A percentile compares a stretch with the other conserved stretches of the same genome.
These are phyloP conservation scores for Russula foetens DNA, from an alignment of 768 basidiomycete species.

Conservation along the genomic window DNA sequence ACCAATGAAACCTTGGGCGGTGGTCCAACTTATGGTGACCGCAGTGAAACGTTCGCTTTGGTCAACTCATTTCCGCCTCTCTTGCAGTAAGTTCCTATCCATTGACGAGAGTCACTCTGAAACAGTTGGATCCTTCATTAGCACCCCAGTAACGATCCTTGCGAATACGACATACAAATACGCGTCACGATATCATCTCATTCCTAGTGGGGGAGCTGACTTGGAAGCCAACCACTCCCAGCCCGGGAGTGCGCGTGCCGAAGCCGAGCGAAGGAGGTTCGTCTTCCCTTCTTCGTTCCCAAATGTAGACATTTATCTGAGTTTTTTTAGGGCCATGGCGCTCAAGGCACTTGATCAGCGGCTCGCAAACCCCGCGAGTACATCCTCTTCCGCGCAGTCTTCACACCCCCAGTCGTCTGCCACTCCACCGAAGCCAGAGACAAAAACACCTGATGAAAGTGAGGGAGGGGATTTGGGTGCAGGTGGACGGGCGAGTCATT, in stretches of 20 bases:
- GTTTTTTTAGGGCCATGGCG: slow-evolving; percentile 70
- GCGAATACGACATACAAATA: slow-evolving; percentile 61
- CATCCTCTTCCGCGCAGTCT: slow-evolving; percentile 18
- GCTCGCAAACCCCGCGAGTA: slow-evolving; percentile 46
- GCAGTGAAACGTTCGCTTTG: slow-evolving; percentile 94
- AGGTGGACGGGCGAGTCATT: slow-evolving; percentile 2
- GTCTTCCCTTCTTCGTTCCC: slow-evolving; percentile 22
- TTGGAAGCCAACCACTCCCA: slow-evolving; percentile 69
- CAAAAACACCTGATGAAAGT: slow-evolving; percentile 9
- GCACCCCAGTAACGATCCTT: slow-evolving; percentile 60
- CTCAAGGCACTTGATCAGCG: slow-evolving; percentile 95
- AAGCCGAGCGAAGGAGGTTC: slow-evolving; percentile 91
- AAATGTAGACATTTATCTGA: neutral
- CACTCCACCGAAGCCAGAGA: slow-evolving; percentile 7
- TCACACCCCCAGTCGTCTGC: slow-evolving; percentile 5
- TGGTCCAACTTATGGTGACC: slow-evolving; percentile 74
- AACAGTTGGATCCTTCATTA: slow-evolving; percentile 25
- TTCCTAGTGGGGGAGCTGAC: slow-evolving; percentile 57
- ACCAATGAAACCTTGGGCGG: slow-evolving; percentile 54
- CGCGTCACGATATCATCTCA: slow-evolving; percentile 63
- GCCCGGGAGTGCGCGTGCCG: slow-evolving; percentile 83
- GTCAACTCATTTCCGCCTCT: slow-evolving; percentile 96
- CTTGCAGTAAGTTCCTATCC: slow-evolving; percentile 54
- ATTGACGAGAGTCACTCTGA: neutral
- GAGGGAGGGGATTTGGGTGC: slow-evolving; percentile 12